Base-by-base conservation (phyloP, 345 rosid species). In the Angophora floribunda region DNA sequence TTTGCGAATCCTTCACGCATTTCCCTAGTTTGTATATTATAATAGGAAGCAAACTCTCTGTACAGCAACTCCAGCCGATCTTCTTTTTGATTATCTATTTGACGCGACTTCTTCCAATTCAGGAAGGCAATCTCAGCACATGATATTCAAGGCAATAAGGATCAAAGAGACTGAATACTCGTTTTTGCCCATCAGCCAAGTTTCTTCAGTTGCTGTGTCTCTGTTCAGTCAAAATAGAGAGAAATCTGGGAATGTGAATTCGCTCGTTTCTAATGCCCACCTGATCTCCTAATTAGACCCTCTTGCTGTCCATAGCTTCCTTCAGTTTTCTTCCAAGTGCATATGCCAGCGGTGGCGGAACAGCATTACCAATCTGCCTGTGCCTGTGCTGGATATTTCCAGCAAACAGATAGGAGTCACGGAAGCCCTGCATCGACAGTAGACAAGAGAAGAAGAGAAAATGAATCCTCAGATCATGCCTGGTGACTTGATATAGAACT, bases 331-430 rank as follows among this genome's bases (percentile, higher is more conserved):
- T 92, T n/a, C 98, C 99, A 30, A 97, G 89, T 6, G 97, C 98
- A 93, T 86, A 95, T 4, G 99, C 99, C 92, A 97, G 90, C 7
- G 96, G 94, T 49, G 99, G 99, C 61, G 99, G 99, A 6, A 97
- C 99, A 3, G 99, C 99, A 91, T 97, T 97, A 59, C 99, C 99
- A 24, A 96, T 95, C 91, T 97, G 99, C 88, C 95, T 90, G 87
- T 97, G 99, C 90, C 91, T 96, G 91, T 94, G 92, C 51, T 59
- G 91, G 78, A 94, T 94, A 87, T 65, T 94, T 79, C 99, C 99
- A 5, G 91, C 52, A 87, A 96, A 97, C 88, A 90, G 87, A 79
- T 93, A 97, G 89, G 93, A 89, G 87, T 96, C 99, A 3, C 94
- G 97, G 92, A 97, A 97, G n/a, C 99, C 99, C 98, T 97, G 93